Evolutionary conservation across 768 basidiomycete species (phyloP).

Genomic region (Lanmaoa pseudosensibilis): DNA sequence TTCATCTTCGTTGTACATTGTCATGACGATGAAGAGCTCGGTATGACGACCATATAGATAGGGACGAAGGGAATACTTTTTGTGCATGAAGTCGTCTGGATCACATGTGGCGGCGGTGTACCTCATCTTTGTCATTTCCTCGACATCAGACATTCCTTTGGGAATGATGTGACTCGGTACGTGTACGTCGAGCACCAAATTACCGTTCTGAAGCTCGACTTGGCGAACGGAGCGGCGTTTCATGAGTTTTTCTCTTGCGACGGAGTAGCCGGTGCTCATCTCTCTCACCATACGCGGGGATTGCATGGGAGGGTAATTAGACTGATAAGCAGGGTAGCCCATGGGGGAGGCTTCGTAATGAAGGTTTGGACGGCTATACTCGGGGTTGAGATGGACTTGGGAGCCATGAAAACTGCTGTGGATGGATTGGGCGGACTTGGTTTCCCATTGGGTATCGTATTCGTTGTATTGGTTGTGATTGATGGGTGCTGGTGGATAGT

Average conservation of each 20-base stretch:
- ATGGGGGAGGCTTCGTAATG: slow-evolving; percentile 43
- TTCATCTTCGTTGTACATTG: slow-evolving; percentile 95
- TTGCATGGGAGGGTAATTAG: slow-evolving; percentile 63
- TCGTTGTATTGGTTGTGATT: slow-evolving; percentile 45
- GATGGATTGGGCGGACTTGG: slow-evolving; percentile 58
- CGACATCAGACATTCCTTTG: slow-evolving; percentile 55
- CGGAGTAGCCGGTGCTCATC: slow-evolving; percentile 58
- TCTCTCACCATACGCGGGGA: slow-evolving; percentile 49
- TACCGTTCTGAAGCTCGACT: slow-evolving; percentile 78
- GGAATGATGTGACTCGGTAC: slow-evolving; percentile 81
- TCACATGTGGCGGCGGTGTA: slow-evolving; percentile 90
- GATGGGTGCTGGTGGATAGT: slow-evolving; percentile 36
- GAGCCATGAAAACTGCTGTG: slow-evolving; percentile 63
- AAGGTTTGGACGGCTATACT: slow-evolving; percentile 49
- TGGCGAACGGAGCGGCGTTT: slow-evolving; percentile 76
- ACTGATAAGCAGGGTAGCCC: slow-evolving; percentile 42
- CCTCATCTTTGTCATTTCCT: slow-evolving; percentile 82
- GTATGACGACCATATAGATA: slow-evolving; percentile 80
- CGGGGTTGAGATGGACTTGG: slow-evolving; percentile 67
- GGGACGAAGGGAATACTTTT: slow-evolving; percentile 74
- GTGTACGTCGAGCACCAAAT: slow-evolving; percentile 79
- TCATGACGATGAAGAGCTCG: slow-evolving; percentile 94
- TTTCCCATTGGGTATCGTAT: slow-evolving; percentile 46
- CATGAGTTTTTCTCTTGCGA: slow-evolving; percentile 77
- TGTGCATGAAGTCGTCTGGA: slow-evolving; percentile 82